Base-by-base conservation (phyloP, 2,329 filamentous ascomycete genomes). In the Amauroascus niger region DNA sequence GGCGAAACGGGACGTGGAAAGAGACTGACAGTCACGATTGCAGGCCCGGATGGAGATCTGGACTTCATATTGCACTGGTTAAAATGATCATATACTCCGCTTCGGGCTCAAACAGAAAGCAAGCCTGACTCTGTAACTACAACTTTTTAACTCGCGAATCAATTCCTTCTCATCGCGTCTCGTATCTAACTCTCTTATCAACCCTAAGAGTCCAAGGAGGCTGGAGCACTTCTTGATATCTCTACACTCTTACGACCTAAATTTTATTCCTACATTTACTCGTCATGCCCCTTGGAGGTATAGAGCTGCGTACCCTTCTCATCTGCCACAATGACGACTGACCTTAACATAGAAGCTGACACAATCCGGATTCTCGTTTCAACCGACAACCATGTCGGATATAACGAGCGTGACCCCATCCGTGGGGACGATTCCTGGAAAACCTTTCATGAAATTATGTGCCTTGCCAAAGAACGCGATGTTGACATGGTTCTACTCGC, bases 391-490 rank as follows among this genome's bases (percentile, higher is more conserved):
- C 93, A 98, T 85, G 93, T 98, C 57, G 93, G 93, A 50, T 97
- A 89, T 71, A 87, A 88, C 65, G 93, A 98, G 71, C 84, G 90
- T 63, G 90, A 98, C 69, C 81, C 88, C 1, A 87, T 93, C 57
- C 88, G 93, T n/a, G 91, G 90, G 60, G 88, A 97, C 67, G 93
- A 98, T 69, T 96, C 89, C 71, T 97, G 91, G 90, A 86, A 83
- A 66, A 88, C 86, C 2, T 98, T 98, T 72, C 86, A 98, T 67
- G 93, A 98, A 70, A 82, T 96, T 57, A 88, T 98, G 86, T 85
- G 83, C 59, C 73, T 97, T 40, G 93, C 91, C 18, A 87, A 85
- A 64, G 82, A 84, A 32, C 79, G 85, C 66, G 93, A 98, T 73
- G 93, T 98, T 60, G 93, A 98, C 70, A 97, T 98, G 93, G 87